These are phyloP conservation scores for Claviceps spartinae DNA, from an alignment of 2,329 filamentous ascomycete species.

Conservation along the genomic window DNA sequence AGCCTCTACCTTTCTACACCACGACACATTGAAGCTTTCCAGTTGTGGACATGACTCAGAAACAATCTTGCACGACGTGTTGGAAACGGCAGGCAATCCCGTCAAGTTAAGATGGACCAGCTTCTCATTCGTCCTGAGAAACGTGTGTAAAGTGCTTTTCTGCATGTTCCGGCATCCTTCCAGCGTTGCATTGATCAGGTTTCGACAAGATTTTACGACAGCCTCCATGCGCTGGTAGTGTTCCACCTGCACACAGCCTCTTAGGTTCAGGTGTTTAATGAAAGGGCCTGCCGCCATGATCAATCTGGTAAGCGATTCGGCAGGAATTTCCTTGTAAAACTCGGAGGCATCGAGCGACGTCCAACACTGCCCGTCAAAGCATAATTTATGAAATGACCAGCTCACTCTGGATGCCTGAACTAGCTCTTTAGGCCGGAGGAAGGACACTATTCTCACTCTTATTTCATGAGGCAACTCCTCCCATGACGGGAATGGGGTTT, in stretches of 20 bases:
- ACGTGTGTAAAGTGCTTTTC: slow-evolving; percentile 60
- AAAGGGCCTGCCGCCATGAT: slow-evolving; percentile 80
- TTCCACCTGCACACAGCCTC: slow-evolving; percentile 80
- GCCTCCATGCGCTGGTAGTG: slow-evolving; percentile 66
- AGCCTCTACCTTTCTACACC: slow-evolving; percentile 79
- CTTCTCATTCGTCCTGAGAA: slow-evolving; percentile 59
- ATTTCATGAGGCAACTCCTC: slow-evolving; percentile 69
- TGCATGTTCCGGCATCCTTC: slow-evolving; percentile 83
- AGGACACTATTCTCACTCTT: slow-evolving; percentile 62
- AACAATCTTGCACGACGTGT: slow-evolving; percentile 76
- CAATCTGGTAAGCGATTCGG: slow-evolving; percentile 69
- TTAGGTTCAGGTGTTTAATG: slow-evolving; percentile 75
- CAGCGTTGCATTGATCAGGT: slow-evolving; percentile 74
- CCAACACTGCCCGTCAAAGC: slow-evolving; percentile 94
- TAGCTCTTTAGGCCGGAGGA: slow-evolving; percentile 66
- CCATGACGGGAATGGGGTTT: slow-evolving; percentile 55
- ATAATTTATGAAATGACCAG: slow-evolving; percentile 65
- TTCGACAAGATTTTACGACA: slow-evolving; percentile 72
- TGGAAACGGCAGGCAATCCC: slow-evolving; percentile 65
- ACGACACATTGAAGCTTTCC: slow-evolving; percentile 80
- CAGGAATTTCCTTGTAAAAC: slow-evolving; percentile 79
- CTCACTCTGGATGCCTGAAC: slow-evolving; percentile 66
- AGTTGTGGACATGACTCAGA: slow-evolving; percentile 67
- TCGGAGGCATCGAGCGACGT: slow-evolving; percentile 68
- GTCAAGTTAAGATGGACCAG: slow-evolving; percentile 80